Conservation (phyloP, 2,329 filamentous ascomycete species). For the Berkeleyomyces basicola region DNA sequence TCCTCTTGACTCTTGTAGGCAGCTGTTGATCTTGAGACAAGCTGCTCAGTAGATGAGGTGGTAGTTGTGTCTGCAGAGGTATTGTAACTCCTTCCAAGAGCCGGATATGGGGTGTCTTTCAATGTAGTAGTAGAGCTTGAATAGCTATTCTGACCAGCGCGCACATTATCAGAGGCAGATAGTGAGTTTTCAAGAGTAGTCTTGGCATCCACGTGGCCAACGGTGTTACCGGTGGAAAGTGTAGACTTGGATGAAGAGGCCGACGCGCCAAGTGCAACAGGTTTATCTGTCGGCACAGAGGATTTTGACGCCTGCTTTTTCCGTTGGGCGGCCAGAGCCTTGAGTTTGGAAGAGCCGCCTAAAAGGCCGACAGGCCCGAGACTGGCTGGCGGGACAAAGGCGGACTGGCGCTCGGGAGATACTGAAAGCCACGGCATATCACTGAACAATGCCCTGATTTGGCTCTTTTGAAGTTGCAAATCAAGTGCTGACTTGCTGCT, state of each 20-base stretch:
- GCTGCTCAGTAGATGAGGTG: not conserved
- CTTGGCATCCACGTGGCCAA: not conserved
- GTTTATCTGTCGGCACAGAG: not conserved
- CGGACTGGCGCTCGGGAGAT: conserved; percentile 46
- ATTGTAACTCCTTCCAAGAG: not conserved
- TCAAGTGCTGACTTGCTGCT: not conserved
- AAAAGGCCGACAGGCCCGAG: conserved; percentile 45
- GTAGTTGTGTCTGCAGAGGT: not conserved
- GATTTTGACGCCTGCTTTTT: conserved; percentile 63
- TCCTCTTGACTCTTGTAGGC: not conserved
- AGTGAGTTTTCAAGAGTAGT: not conserved
- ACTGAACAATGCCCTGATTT: conserved; percentile 43
- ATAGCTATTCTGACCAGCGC: not conserved
- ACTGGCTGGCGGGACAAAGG: conserved; percentile 40
- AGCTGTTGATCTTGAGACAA: not conserved
- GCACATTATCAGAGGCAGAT: not conserved
- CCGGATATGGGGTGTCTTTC: not conserved
- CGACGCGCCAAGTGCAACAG: not conserved
- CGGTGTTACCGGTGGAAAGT: not conserved
- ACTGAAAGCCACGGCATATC: conserved; percentile 77
- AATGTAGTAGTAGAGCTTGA: not conserved
- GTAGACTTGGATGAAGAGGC: not conserved
- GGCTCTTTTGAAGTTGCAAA: not conserved
- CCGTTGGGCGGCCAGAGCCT: conserved; percentile 70
- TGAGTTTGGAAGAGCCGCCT: conserved; percentile 77